Evolutionary conservation across 2,329 filamentous ascomycete species (phyloP).

Genomic region (Aspergillus fischeri): DNA sequence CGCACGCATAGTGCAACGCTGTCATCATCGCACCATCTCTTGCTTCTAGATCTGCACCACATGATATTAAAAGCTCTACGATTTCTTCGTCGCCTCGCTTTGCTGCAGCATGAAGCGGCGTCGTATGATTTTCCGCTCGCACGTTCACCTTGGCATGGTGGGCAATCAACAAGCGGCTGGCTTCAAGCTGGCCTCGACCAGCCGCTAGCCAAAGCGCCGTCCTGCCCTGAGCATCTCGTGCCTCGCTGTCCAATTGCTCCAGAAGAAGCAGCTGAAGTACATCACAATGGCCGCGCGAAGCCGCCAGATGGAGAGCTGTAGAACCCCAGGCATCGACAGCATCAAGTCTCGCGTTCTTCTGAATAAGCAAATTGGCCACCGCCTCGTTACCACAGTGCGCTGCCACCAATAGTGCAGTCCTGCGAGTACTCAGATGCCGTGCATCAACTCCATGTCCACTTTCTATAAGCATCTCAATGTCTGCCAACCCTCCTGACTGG

Average conservation of each 20-base stretch:
- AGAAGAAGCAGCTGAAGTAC: conserved; percentile 26
- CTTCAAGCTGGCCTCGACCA: conserved; percentile 32
- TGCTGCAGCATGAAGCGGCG: conserved; percentile 33
- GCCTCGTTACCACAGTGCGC: conserved; percentile 38
- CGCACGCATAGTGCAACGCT: conserved; percentile 33
- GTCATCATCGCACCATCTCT: conserved; percentile 35
- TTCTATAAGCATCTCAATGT: conserved; percentile 32
- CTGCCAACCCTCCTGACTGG: conserved; percentile 30
- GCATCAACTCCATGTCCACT: conserved; percentile 28
- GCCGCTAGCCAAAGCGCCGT: conserved; percentile 36
- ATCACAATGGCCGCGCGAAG: conserved; percentile 28
- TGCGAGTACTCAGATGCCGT: conserved; percentile 26
- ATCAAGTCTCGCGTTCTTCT: conserved; percentile 27
- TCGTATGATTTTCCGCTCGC: conserved; percentile 31
- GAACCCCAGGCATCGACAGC: conserved; percentile 26
- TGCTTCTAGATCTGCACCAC: conserved; percentile 34
- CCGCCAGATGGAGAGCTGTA: conserved; percentile 31
- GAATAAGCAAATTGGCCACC: conserved; percentile 30
- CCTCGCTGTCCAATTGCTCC: conserved; percentile 29
- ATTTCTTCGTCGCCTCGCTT: conserved; percentile 31
- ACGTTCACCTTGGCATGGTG: conserved; percentile 32
- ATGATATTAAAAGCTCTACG: conserved; percentile 26
- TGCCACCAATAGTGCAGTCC: conserved; percentile 37
- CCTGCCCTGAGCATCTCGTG: conserved; percentile 26
- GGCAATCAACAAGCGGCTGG: conserved; percentile 28